Evolutionary conservation across 768 basidiomycete genomes (phyloP).

Genomic region (Phanerochaete sordida): DNA sequence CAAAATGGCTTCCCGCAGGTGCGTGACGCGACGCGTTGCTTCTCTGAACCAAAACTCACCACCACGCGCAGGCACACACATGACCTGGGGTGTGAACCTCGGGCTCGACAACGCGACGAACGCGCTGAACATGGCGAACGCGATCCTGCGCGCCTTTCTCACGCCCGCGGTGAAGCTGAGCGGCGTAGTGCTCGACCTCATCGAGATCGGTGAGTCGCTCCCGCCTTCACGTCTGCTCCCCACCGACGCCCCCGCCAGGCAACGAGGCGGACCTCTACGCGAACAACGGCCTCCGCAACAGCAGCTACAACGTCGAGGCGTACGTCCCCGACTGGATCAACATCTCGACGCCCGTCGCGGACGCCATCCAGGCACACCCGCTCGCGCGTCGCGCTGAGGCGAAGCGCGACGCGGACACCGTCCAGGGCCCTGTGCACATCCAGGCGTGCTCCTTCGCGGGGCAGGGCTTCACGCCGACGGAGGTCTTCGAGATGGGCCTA

Average conservation of each 20-base stretch:
- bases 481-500: constrained; percentile 50
- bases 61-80: constrained; percentile 44
- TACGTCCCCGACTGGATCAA: constrained; percentile 28
- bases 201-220: constrained; percentile 25
- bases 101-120: constrained; percentile 33
- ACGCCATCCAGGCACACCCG: constrained; percentile 9
- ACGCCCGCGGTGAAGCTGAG: constrained; percentile 18
- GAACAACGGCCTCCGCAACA: constrained; percentile 25
- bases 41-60: neutral
- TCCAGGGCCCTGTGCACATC: constrained; percentile 17
- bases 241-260: constrained; percentile 9
- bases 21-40: too few species aligned
- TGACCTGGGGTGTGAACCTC: constrained; percentile 70
- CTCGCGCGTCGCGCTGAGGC: neutral
- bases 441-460: constrained; percentile 25
- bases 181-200: constrained; percentile 26
- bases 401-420: too few species aligned
- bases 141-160: constrained; percentile 28
- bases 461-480: constrained; percentile 55
- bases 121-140: constrained; percentile 28
- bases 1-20: constrained; percentile 50
- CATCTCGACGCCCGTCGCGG: constrained; percentile 20
- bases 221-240: neutral
- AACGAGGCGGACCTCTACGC: constrained; percentile 33
- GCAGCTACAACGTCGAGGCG: constrained; percentile 24